Conservation (phyloP, 164 flowering plant genomes). For the Tetrastigma voinierianum region DNA sequence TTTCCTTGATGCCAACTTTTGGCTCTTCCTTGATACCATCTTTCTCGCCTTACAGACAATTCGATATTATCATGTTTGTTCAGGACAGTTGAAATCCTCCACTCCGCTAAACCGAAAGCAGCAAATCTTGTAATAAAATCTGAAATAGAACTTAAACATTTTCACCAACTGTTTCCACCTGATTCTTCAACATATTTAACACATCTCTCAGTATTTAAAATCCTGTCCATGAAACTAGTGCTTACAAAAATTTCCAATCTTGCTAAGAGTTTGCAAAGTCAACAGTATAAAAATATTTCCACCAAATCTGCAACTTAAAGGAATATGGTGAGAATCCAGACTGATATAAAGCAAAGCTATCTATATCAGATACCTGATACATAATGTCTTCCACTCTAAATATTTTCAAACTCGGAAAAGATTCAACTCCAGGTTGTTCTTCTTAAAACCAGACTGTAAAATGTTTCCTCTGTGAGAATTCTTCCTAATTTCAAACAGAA, state of each 20-base stretch:
- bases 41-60: constrained; percentile 17
- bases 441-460: constrained; percentile 47
- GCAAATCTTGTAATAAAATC: constrained; percentile 70
- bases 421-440: constrained; percentile 71
- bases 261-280: background rate
- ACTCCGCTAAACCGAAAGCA: constrained; percentile 34
- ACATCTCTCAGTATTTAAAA: too few species aligned
- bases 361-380: too few species aligned
- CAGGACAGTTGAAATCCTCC: constrained; percentile 3
- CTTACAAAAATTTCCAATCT: background rate
- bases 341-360: too few species aligned
- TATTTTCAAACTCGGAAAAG: constrained; percentile 70
- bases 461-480: background rate
- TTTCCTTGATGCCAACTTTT: constrained; percentile 13
- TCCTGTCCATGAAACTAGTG: constrained; percentile 41
- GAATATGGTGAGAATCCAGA: too few species aligned
- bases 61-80: constrained; percentile 15
- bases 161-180: constrained; percentile 65
- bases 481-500: too few species aligned
- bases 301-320: background rate
- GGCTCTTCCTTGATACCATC: too few species aligned
- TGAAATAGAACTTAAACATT: constrained; percentile 62
- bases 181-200: constrained; percentile 74
- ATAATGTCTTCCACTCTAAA: constrained; percentile 70
- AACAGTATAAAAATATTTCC: too few species aligned